Conservation (phyloP, 495 filamentous ascomycete species). For the Clohesyomyces aquaticus region DNA sequence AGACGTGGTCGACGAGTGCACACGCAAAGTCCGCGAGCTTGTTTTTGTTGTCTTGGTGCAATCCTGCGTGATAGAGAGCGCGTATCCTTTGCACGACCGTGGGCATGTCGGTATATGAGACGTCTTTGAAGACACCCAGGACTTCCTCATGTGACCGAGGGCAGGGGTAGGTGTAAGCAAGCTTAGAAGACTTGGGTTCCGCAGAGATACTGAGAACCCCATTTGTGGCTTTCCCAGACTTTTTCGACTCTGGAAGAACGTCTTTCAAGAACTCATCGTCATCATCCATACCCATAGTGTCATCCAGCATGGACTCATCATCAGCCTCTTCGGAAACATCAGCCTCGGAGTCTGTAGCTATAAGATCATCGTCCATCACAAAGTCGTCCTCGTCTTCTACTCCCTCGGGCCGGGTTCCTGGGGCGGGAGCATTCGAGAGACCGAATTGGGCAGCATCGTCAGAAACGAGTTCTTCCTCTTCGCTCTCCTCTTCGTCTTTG, state of each 20-base stretch:
- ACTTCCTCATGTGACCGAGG: slow-evolving; percentile 77
- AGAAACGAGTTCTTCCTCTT: slow-evolving; percentile 49
- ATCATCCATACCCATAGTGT: slow-evolving; percentile 50
- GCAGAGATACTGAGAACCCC: slow-evolving; percentile 49
- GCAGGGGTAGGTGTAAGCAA: slow-evolving; percentile 84
- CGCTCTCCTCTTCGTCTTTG: slow-evolving; percentile 47
- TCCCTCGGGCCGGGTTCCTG: slow-evolving; percentile 46
- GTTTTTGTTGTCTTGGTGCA: slow-evolving; percentile 79
- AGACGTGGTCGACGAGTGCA: slow-evolving; percentile 77
- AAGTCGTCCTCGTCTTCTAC: slow-evolving; percentile 94
- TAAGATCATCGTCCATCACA: slow-evolving; percentile 80
- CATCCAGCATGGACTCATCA: slow-evolving; percentile 48
- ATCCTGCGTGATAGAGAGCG: slow-evolving; percentile 84
- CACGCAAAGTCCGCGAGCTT: slow-evolving; percentile 75
- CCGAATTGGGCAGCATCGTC: slow-evolving; percentile 64
- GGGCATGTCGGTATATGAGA: slow-evolving; percentile 67
- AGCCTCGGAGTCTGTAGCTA: slow-evolving; percentile 67
- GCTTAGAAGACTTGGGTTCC: slow-evolving; percentile 49
- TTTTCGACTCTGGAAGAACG: slow-evolving; percentile 54
- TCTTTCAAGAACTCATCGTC: slow-evolving; percentile 73
- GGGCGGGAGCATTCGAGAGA: slow-evolving; percentile 46
- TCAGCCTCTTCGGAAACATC: slow-evolving; percentile 62
- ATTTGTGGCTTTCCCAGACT: slow-evolving; percentile 26
- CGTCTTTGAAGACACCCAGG: slow-evolving; percentile 62
- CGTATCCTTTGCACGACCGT: slow-evolving; percentile 86